Percentiles rank a stretch among this genome's conserved stretches.
Conservation (phyloP, 345 rosid species). For the Heritiera fomes region DNA sequence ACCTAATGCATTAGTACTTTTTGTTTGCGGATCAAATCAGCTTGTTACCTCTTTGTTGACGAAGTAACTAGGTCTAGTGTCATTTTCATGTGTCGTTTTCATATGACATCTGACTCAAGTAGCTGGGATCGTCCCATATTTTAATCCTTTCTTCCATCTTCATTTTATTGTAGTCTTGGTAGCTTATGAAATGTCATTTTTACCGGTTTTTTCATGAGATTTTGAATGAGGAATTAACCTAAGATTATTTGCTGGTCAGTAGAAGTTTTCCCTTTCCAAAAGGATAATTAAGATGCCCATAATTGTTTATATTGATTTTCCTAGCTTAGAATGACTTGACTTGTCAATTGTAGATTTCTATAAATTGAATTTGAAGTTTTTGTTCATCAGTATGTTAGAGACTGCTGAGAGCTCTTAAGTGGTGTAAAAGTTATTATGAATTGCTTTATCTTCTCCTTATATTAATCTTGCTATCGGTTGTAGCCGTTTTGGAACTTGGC, state of each 20-base stretch:
- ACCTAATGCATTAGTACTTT: background rate
- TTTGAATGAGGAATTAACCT: background rate
- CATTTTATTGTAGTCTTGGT: background rate
- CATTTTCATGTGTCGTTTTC: background rate
- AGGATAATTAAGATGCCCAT: background rate
- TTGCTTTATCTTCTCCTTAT: background rate
- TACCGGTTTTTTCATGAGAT: background rate
- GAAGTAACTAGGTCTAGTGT: background rate
- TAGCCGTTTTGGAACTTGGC: constrained; percentile 96
- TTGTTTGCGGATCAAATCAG: background rate
- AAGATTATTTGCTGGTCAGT: background rate
- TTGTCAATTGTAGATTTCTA: background rate
- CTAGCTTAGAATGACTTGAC: background rate
- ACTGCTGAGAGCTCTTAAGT: background rate
- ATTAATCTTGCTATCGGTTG: constrained; percentile 14
- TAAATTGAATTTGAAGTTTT: background rate
- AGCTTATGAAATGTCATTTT: background rate
- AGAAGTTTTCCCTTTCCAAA: background rate
- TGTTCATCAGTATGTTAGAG: background rate
- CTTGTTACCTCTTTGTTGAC: background rate
- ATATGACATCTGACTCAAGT: background rate
- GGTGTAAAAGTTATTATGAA: background rate
- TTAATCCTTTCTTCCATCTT: background rate
- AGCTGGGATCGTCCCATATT: background rate
- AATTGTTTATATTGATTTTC: background rate